phyloP scores from a whole-genome alignment of 352 stramenopile species.

The Globisporangium yorkense region DNA sequence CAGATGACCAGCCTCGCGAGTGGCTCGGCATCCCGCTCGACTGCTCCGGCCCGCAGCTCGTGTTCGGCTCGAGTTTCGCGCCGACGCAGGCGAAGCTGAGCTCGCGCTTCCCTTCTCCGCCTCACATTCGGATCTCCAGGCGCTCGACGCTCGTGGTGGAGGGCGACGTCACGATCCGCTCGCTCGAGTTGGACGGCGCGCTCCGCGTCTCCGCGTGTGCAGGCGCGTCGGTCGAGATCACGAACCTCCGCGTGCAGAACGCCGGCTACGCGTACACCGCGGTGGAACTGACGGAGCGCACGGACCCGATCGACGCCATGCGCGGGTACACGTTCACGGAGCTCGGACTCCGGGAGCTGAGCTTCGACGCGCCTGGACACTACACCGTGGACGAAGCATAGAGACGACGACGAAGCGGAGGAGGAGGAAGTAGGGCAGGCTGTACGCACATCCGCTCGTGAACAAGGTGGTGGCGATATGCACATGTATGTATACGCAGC shows the following conservation, averaged over 20 bases:
- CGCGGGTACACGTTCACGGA: slow-evolving; percentile 47
- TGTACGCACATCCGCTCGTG: too few relatives aligned
- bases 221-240: slow-evolving; percentile 39
- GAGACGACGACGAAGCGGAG: background rate
- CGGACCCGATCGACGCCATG: slow-evolving; percentile 41
- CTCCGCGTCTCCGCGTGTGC: slow-evolving; percentile 35
- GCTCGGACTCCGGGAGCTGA: slow-evolving; percentile 30
- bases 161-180: slow-evolving; percentile 37
- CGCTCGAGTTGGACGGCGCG: slow-evolving; percentile 42
- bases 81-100: slow-evolving; percentile 22
- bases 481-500: too few relatives aligned
- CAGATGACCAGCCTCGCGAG: slow-evolving; percentile 2
- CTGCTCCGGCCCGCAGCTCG: slow-evolving; percentile 36
- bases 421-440: too few relatives aligned
- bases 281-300: slow-evolving; percentile 8
- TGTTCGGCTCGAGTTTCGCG: slow-evolving; percentile 35
- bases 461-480: too few relatives aligned
- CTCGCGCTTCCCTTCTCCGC: slow-evolving; percentile 25
- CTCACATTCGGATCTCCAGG: slow-evolving; percentile 25
- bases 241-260: slow-evolving; percentile 37
- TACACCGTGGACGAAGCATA: slow-evolving; percentile 35
- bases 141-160: slow-evolving; percentile 55
- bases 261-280: slow-evolving; percentile 39
- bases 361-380: slow-evolving; percentile 35
- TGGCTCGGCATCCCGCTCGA: slow-evolving; percentile 53